phyloP scores from a whole-genome alignment of 1,284 basidiomycete species.

The Ceratobasidium papillatum region DNA sequence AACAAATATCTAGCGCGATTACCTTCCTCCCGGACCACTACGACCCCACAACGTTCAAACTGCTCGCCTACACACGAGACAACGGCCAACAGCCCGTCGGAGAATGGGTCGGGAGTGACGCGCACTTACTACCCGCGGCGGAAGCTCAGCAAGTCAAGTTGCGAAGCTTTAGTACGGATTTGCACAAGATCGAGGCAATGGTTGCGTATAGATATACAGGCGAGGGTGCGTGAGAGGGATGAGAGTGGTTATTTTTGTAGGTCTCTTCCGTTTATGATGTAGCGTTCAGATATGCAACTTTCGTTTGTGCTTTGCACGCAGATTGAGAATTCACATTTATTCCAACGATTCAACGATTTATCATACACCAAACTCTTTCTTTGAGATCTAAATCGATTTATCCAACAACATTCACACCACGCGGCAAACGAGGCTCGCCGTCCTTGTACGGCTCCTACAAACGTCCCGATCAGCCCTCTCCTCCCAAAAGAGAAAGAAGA shows the following conservation, averaged over 20 bases:
- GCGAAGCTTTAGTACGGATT: conserved; percentile 58
- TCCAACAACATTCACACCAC: conserved; percentile 55
- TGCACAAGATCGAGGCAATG: conserved; percentile 56
- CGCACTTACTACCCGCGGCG: conserved; percentile 63
- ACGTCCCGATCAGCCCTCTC: neutral
- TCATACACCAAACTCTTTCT: neutral
- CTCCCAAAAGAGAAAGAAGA: neutral
- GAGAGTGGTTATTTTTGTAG: neutral
- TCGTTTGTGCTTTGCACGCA: conserved; percentile 4
- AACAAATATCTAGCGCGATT: conserved; percentile 82
- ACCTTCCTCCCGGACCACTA: conserved; percentile 45
- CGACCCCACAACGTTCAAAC: conserved; percentile 54
- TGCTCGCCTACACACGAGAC: conserved; percentile 61
- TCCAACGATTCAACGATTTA: neutral
- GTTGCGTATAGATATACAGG: conserved; percentile 45
- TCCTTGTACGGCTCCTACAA: conserved; percentile 62
- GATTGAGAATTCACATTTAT: conserved; percentile 7
- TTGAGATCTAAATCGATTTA: conserved; percentile 24
- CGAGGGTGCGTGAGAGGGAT: conserved; percentile 15
- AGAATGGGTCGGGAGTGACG: conserved; percentile 63
- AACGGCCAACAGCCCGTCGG: conserved; percentile 47
- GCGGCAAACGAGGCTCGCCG: conserved; percentile 73
- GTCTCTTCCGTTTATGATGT: neutral
- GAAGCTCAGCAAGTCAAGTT: conserved; percentile 65
- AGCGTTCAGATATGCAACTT: conserved; percentile 16